Percentiles rank a stretch among this genome's conserved stretches.
Evolutionary conservation across 176 grass and related monocot genomes (phyloP).

Genomic region (Luzula sylvatica): DNA sequence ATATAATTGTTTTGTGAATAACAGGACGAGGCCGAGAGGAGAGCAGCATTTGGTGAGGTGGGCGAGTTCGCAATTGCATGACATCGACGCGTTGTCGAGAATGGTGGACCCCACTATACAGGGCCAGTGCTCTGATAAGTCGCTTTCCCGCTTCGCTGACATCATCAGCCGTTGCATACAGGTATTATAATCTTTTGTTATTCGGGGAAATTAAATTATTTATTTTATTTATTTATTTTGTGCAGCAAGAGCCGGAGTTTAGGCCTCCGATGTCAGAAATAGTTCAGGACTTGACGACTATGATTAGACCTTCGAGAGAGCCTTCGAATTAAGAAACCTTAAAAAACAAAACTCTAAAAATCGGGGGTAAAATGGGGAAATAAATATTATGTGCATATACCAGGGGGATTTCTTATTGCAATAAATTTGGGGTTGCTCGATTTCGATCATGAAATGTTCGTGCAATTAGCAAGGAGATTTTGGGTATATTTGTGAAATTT

Average conservation of each 20-base stretch:
- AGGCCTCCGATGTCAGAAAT: conserved; percentile 87
- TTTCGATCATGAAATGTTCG: too few relatives aligned
- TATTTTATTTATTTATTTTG: too few relatives aligned
- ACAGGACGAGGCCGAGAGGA: conserved; percentile 60
- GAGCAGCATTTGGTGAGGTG: conserved; percentile 95
- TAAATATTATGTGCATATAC: conserved; percentile 22
- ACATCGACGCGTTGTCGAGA: conserved; percentile 60
- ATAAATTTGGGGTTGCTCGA: conserved; percentile 2
- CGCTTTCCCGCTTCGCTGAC: conserved; percentile 69
- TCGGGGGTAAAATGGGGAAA: not conserved
- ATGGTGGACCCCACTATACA: conserved; percentile 85
- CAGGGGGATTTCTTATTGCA: conserved; percentile 12
- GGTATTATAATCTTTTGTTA: conserved; percentile 35
- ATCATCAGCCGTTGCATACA: conserved; percentile 85
- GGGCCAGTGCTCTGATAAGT: conserved; percentile 71
- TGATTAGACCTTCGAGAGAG: conserved; percentile 40
- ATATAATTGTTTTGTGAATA: too few relatives aligned
- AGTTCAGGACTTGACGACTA: conserved; percentile 66
- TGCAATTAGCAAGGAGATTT: not conserved
- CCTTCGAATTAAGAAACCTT: conserved; percentile 38
- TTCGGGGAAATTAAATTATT: too few relatives aligned
- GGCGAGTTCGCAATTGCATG: conserved; percentile 76
- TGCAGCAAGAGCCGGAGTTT: conserved; percentile 65
- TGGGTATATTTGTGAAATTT: conserved; percentile 10
- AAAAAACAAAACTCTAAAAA: not conserved